Evolutionary conservation across 73 alveolate species (phyloP).

Genomic region (Paramecium octaurelia): DNA sequence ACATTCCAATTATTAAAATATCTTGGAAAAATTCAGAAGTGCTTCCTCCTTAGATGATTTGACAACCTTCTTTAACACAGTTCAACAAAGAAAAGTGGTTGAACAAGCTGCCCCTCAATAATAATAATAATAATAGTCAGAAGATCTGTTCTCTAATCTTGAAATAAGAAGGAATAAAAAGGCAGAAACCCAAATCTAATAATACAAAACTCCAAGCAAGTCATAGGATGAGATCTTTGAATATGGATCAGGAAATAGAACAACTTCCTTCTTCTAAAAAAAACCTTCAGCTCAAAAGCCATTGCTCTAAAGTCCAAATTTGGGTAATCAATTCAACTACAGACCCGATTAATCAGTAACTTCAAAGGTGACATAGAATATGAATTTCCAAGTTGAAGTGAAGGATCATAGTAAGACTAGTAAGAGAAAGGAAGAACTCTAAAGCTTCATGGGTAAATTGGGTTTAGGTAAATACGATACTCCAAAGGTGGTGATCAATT

Average conservation of each 20-base stretch:
- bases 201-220: background rate
- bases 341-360: background rate
- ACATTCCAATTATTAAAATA: background rate
- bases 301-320: background rate
- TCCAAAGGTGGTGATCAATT: background rate
- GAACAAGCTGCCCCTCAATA: slow-evolving; percentile 3
- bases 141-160: background rate
- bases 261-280: background rate
- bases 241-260: slow-evolving; percentile 13
- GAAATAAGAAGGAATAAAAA: background rate
- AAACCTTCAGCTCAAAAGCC: background rate
- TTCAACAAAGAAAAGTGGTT: background rate
- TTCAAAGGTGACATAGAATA: background rate
- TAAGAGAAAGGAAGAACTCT: slow-evolving; percentile 25
- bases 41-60: slow-evolving; percentile 13
- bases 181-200: background rate
- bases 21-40: slow-evolving; percentile 20
- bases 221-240: background rate
- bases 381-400: background rate
- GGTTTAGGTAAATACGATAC: slow-evolving; percentile 40
- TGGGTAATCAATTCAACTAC: background rate
- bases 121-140: background rate
- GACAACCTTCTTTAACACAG: background rate
- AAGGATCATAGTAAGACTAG: slow-evolving; percentile 9
- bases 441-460: slow-evolving; percentile 27